Conservation (phyloP, 2,329 filamentous ascomycete species). For the Alternaria arbusti region DNA sequence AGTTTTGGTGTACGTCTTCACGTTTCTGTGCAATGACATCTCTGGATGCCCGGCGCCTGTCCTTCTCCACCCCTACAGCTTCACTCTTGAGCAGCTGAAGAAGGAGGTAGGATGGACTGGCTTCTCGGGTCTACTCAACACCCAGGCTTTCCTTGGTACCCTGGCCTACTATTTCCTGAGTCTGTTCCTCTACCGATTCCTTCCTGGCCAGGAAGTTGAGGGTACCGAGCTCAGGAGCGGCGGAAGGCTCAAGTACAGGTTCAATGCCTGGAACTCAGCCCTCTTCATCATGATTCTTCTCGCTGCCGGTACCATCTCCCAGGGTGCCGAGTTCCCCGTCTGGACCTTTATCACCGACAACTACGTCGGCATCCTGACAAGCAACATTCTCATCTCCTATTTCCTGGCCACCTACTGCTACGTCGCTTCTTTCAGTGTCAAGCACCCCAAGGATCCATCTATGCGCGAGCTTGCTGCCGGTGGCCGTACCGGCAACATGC, state of each 20-base stretch:
- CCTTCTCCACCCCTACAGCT: conserved; percentile 72
- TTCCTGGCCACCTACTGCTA: conserved; percentile 80
- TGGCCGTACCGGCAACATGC: conserved; percentile 79
- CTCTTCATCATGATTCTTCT: conserved; percentile 73
- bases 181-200: conserved; percentile 73
- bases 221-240: conserved; percentile 75
- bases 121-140: conserved; percentile 72
- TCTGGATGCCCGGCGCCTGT: conserved; percentile 89
- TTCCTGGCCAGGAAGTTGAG: conserved; percentile 75
- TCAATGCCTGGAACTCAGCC: conserved; percentile 78
- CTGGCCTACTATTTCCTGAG: conserved; percentile 80
- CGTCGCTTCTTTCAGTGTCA: conserved; percentile 79
- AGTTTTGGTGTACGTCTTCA: conserved; percentile 76
- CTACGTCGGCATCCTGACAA: conserved; percentile 83
- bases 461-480: conserved; percentile 81
- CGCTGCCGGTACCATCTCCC: conserved; percentile 74
- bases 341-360: conserved; percentile 96
- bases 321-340: conserved; percentile 82
- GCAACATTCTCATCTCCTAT: conserved; percentile 79
- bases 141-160: conserved; percentile 71
- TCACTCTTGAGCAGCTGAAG: conserved; percentile 77
- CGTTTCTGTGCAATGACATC: conserved; percentile 90
- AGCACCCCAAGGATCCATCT: conserved; percentile 70
- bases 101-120: conserved; percentile 85
- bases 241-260: conserved; percentile 79